These are phyloP conservation scores for Gamsiella multidivaricata DNA, from an alignment of 192 early-diverging fungal species.

Conservation along the genomic window DNA sequence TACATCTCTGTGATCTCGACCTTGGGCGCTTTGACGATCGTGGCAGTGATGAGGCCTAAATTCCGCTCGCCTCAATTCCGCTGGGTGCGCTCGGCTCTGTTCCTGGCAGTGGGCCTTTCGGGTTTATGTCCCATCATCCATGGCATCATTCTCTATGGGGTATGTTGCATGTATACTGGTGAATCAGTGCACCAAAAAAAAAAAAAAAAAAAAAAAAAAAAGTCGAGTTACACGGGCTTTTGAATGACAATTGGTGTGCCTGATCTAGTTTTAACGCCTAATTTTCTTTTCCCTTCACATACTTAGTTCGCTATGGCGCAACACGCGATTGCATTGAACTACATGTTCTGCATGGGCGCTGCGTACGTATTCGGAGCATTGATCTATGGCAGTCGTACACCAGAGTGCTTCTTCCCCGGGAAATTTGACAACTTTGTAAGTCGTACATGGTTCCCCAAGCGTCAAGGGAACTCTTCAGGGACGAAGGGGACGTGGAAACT, in stretches of 20 bases:
- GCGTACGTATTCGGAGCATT: conserved; percentile 87
- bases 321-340: conserved; percentile 69
- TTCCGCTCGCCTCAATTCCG: conserved; percentile 84
- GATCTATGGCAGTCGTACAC: conserved; percentile 88
- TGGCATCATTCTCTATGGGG: conserved; percentile 72
- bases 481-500: too few relatives aligned
- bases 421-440: conserved; percentile 85
- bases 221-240: neutral
- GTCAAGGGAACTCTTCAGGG: too few relatives aligned
- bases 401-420: conserved; percentile 90
- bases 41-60: conserved; percentile 34
- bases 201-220: neutral
- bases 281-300: neutral
- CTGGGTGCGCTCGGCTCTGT: conserved; percentile 79
- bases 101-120: conserved; percentile 82
- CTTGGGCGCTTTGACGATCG: conserved; percentile 69
- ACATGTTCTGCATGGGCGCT: conserved; percentile 79
- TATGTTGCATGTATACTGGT: too few relatives aligned
- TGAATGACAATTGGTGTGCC: neutral
- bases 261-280: neutral
- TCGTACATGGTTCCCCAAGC: neutral
- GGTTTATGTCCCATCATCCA: conserved; percentile 82
- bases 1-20: conserved; percentile 72
- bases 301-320: conserved; percentile 44
- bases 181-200: too few relatives aligned